Evolutionary conservation across 176 grass and related monocot genomes (phyloP).

Genomic region (Urochloa ruziziensis): DNA sequence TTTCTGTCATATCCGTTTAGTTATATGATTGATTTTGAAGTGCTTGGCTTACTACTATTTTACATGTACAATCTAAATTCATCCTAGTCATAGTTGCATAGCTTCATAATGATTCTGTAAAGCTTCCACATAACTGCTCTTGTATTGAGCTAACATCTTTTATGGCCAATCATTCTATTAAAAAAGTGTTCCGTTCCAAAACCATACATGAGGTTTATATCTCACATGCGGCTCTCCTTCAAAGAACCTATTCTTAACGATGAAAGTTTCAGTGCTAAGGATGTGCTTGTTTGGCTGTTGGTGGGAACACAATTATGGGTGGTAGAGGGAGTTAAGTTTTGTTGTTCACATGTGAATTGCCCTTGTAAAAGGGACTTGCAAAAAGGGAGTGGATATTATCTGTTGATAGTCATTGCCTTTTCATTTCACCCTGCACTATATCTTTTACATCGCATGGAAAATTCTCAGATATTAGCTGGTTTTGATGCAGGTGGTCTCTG

Average conservation of each 20-base stretch:
- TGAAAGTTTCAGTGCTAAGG: not conserved
- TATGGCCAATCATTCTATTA: not conserved
- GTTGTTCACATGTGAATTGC: not conserved
- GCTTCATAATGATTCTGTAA: not conserved
- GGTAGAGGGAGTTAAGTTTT: not conserved
- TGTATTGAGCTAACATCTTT: not conserved
- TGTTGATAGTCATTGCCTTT: conserved; percentile 13
- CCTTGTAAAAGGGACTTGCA: not conserved
- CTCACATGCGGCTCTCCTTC: not conserved
- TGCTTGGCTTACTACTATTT: not conserved
- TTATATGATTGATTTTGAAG: not conserved
- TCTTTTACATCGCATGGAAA: not conserved
- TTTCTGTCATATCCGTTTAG: not conserved
- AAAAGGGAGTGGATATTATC: not conserved
- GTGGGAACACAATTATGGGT: not conserved
- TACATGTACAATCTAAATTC: not conserved
- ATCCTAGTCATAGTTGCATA: not conserved
- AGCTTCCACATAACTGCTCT: not conserved
- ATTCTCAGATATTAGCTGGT: conserved; percentile 28
- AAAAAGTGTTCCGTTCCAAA: not conserved
- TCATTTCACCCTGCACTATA: not conserved
- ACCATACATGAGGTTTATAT: not conserved
- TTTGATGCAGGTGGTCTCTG: conserved; percentile 88
- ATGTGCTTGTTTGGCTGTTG: not conserved
- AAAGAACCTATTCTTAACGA: not conserved